Percentiles rank a stretch among this genome's conserved stretches.
Conservation (phyloP, 441 rosid genomes). For the Pelargonium citronellum region DNA sequence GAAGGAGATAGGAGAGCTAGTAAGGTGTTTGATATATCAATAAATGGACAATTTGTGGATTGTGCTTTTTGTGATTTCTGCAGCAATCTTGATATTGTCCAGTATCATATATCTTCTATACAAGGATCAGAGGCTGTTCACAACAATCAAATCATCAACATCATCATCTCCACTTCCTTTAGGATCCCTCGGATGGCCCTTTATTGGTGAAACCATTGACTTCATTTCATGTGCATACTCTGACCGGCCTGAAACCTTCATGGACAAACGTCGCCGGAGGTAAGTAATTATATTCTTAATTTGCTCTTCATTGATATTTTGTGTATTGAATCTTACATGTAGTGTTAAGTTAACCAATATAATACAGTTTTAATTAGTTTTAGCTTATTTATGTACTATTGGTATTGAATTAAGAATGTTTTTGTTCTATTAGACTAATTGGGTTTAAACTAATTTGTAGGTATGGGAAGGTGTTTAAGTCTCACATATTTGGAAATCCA, state of each 20-base stretch:
- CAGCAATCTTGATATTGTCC: constrained; percentile 23
- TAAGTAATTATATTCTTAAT: constrained; percentile 23
- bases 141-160: constrained; percentile 21
- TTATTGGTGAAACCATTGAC: constrained; percentile 84
- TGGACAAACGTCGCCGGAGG: constrained; percentile 73
- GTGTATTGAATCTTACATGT: background rate
- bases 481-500: constrained; percentile 81
- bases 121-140: constrained; percentile 21
- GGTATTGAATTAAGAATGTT: background rate
- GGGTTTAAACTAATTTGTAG: constrained; percentile 28
- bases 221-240: constrained; percentile 76
- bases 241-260: constrained; percentile 80
- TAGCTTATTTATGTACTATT: no score
- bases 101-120: constrained; percentile 27
- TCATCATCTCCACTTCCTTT: constrained; percentile 42
- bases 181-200: constrained; percentile 83
- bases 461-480: constrained; percentile 91
- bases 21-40: constrained; percentile 28
- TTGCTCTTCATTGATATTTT: background rate
- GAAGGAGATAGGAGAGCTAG: constrained; percentile 19
- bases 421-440: background rate
- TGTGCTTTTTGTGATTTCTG: constrained; percentile 19
- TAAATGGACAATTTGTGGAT: constrained; percentile 38
- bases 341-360: background rate
- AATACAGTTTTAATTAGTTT: no score